phyloP scores from a whole-genome alignment of 208 protist genomes.

The Crithidia expoeki region DNA sequence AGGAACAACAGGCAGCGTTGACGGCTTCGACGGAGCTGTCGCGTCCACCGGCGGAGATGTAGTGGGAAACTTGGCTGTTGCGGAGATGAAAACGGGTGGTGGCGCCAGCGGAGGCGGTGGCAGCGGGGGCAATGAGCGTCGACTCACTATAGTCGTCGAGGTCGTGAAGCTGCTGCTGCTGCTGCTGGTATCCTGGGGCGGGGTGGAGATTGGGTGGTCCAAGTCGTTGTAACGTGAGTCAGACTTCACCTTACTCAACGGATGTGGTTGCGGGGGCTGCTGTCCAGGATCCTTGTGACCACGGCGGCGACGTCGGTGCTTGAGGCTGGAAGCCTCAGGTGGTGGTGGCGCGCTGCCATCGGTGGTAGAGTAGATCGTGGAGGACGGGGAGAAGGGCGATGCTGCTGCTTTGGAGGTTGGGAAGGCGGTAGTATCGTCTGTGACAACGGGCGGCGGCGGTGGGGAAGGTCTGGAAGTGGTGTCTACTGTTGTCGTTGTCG shows the following conservation, averaged over 20 bases:
- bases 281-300: neutral
- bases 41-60: neutral
- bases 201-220: neutral
- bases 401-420: neutral
- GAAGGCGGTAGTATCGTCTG: neutral
- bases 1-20: neutral
- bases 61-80: neutral
- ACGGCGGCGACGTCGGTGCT: constrained; percentile 20
- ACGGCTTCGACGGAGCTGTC: neutral
- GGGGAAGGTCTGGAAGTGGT: too few relatives aligned
- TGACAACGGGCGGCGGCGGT: neutral
- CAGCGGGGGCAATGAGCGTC: constrained; percentile 26
- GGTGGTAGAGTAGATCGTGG: constrained; percentile 7
- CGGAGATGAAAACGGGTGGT: neutral
- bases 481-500: neutral
- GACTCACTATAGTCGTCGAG: constrained; percentile 5
- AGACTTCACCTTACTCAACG: neutral
- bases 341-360: neutral
- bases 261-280: neutral
- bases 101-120: constrained; percentile 22
- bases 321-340: neutral
- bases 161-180: neutral
- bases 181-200: constrained; percentile 11
- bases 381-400: neutral
- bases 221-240: constrained; percentile 21